Conservation (phyloP, 139 green algal species). For the Chlamydomonas incerta region DNA sequence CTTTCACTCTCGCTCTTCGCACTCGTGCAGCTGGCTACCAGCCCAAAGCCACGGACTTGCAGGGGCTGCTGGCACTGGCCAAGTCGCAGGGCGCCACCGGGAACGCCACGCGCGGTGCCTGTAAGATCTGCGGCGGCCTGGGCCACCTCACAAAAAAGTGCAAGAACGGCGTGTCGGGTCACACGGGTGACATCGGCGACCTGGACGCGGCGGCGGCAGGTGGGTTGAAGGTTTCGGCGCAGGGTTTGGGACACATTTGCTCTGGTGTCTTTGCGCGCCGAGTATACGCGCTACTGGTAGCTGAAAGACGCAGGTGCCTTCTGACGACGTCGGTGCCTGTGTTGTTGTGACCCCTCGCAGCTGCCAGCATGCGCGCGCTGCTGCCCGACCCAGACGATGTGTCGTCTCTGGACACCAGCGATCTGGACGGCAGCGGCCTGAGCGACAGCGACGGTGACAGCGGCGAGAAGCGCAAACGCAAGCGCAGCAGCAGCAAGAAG, state of each 20-base stretch:
- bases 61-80: slow-evolving; percentile 78
- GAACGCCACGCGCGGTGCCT: slow-evolving; percentile 74
- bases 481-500: slow-evolving; percentile 43
- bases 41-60: slow-evolving; percentile 72
- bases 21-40: slow-evolving; percentile 74
- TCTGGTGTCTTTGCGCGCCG: no score
- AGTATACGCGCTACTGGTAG: no score
- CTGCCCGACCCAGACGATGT: slow-evolving; percentile 42
- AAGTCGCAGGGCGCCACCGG: slow-evolving; percentile 71
- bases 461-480: slow-evolving; percentile 41
- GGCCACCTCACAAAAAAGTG: slow-evolving; percentile 93
- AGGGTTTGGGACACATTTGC: no score
- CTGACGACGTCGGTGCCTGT: no score
- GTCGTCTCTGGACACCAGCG: neutral
- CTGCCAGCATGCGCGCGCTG: slow-evolving; percentile 42
- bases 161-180: slow-evolving; percentile 73
- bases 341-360: slow-evolving; percentile 18
- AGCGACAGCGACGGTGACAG: slow-evolving; percentile 32
- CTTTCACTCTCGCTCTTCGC: no score
- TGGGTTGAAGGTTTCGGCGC: no score
- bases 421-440: slow-evolving; percentile 18
- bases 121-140: slow-evolving; percentile 86
- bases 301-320: no score
- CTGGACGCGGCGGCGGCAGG: slow-evolving; percentile 19
- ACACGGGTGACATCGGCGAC: slow-evolving; percentile 50